These are phyloP conservation scores for Boletellus emodensis DNA, from an alignment of 768 basidiomycete genomes.

Conservation along the genomic window DNA sequence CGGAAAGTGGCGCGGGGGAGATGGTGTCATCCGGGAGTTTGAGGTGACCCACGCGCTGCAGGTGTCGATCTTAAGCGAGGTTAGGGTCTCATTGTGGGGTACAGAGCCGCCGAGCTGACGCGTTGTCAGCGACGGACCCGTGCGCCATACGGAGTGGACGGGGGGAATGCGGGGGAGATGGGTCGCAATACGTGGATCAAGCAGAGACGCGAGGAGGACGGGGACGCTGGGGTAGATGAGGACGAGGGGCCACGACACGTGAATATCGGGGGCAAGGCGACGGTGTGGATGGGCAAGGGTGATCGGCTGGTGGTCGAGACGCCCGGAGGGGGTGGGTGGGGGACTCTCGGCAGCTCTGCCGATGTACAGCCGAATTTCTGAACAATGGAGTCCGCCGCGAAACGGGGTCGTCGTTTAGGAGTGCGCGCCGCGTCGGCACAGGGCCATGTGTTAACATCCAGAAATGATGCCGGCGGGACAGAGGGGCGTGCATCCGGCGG, in stretches of 20 bases:
- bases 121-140: constrained; percentile 66
- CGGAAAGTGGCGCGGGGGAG: constrained; percentile 75
- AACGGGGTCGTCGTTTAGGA: no score
- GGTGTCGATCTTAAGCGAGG: constrained; percentile 87
- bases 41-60: constrained; percentile 80
- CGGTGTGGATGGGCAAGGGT: constrained; percentile 84
- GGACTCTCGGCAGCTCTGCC: no score
- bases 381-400: no score
- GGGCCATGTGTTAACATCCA: no score
- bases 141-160: constrained; percentile 83
- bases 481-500: no score
- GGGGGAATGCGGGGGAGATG: constrained; percentile 64
- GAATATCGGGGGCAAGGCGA: constrained; percentile 88
- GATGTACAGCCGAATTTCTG: no score
- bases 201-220: constrained; percentile 58
- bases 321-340: constrained; percentile 91
- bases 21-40: constrained; percentile 80
- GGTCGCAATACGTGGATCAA: constrained; percentile 91
- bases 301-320: constrained; percentile 81
- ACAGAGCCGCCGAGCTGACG: not conserved
- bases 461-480: no score
- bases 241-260: constrained; percentile 50
- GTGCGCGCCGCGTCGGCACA: no score
- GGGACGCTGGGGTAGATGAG: constrained; percentile 49
- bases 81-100: constrained; percentile 24